A percentile compares a stretch with the other conserved stretches of the same genome.
These are phyloP conservation scores for Epichloe amarillans DNA, from an alignment of 2,329 filamentous ascomycete species.

Conservation along the genomic window DNA sequence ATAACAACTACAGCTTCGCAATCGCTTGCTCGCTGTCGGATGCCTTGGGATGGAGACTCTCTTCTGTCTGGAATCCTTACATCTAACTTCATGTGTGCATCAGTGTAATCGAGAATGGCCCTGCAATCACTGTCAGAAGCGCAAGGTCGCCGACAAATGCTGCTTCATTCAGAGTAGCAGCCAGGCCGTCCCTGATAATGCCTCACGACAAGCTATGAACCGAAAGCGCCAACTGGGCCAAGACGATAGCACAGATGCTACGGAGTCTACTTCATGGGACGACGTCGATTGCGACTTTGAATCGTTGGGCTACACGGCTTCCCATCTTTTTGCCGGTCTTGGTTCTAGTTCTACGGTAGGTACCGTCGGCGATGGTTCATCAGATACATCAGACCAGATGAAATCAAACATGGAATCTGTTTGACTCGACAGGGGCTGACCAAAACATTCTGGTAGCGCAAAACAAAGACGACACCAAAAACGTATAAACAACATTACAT, in stretches of 20 bases:
- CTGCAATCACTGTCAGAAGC: conserved; percentile 26
- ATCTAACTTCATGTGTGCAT: not conserved
- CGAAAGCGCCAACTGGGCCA: conserved; percentile 14
- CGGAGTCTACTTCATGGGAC: conserved; percentile 13
- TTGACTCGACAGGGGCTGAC: not conserved
- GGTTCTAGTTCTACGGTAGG: conserved; percentile 1
- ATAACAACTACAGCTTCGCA: not conserved
- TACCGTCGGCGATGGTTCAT: not conserved
- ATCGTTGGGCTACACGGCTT: conserved; percentile 22
- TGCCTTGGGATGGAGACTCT: not conserved
- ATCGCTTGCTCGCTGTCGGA: not conserved
- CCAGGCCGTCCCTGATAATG: conserved; percentile 12
- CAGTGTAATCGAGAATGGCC: conserved; percentile 28
- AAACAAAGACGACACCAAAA: conserved; percentile 8
- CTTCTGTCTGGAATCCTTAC: not conserved
- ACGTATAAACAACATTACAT: conserved; percentile 10
- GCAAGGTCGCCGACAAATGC: conserved; percentile 24
- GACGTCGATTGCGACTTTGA: conserved; percentile 18
- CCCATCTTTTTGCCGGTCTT: conserved; percentile 19
- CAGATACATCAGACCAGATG: not conserved
- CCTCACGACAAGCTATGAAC: conserved; percentile 7
- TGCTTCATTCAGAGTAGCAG: conserved; percentile 14
- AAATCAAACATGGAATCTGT: not conserved
- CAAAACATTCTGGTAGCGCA: conserved; percentile 5
- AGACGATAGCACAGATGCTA: conserved; percentile 8